Percentiles rank a stretch among this genome's conserved stretches.
These are phyloP conservation scores for Raphanus hybrid DNA, from an alignment of 441 rosid genomes.

Conservation along the genomic window DNA sequence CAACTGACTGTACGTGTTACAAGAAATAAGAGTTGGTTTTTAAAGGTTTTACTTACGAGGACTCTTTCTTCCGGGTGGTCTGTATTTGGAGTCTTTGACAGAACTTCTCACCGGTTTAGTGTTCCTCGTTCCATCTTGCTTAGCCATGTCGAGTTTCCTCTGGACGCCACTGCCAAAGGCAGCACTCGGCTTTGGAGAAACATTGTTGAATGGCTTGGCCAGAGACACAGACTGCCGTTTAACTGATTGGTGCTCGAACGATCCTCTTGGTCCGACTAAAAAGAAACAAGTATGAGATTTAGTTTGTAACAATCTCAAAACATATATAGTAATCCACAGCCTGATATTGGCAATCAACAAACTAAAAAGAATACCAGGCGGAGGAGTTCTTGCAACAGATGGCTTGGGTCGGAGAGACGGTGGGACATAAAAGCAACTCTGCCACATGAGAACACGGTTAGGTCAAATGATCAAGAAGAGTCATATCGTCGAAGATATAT, in stretches of 20 bases:
- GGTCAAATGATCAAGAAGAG: neutral
- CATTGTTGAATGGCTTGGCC: constrained; percentile 49
- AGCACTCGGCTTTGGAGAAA: constrained; percentile 57
- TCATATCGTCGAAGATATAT: constrained; percentile 6
- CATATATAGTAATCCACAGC: neutral
- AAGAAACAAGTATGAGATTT: constrained; percentile 10
- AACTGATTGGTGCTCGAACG: constrained; percentile 57
- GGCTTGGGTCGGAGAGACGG: constrained; percentile 76
- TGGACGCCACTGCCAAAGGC: constrained; percentile 64
- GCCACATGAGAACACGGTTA: constrained; percentile 34
- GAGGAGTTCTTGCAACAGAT: constrained; percentile 60
- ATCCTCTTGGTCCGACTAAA: constrained; percentile 58
- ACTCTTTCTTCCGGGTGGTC: constrained; percentile 73
- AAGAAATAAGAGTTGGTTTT: neutral
- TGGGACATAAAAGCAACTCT: constrained; percentile 88
- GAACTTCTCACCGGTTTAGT: constrained; percentile 48
- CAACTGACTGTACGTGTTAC: neutral
- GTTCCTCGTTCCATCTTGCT: constrained; percentile 61
- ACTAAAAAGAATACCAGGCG: constrained; percentile 55
- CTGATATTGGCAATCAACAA: neutral
- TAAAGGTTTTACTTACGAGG: constrained; percentile 57
- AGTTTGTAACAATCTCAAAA: constrained; percentile 1
- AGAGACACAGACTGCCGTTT: constrained; percentile 57
- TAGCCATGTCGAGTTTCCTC: constrained; percentile 66
- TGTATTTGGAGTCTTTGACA: constrained; percentile 60